Percentiles rank a stretch among this genome's conserved stretches.
Conservation (phyloP, 805 yeast species). For the Zygotorulaspora danielsina region DNA sequence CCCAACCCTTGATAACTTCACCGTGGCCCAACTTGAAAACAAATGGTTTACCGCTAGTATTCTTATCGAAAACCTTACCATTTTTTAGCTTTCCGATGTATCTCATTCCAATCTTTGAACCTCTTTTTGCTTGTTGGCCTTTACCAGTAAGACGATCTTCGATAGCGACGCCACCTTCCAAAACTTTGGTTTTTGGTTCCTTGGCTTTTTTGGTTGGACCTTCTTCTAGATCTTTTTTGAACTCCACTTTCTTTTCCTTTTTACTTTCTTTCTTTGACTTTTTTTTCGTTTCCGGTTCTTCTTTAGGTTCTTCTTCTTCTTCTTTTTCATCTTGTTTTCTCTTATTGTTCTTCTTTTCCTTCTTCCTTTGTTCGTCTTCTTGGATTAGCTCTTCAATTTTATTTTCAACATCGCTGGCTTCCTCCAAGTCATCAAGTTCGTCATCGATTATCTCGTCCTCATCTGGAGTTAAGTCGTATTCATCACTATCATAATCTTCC, state of each 20-base stretch:
- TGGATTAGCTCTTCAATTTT: conserved; percentile 72
- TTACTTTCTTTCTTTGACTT: conserved; percentile 33
- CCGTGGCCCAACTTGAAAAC: conserved; percentile 88
- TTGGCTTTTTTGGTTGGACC: conserved; percentile 66
- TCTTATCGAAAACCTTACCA: conserved; percentile 95
- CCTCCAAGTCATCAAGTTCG: conserved; percentile 56
- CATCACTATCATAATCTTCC: conserved; percentile 59
- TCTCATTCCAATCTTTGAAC: conserved; percentile 91
- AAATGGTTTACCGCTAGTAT: conserved; percentile 96
- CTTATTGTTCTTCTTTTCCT: conserved; percentile 34
- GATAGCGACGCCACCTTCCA: conserved; percentile 87
- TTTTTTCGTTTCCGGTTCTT: conserved; percentile 30
- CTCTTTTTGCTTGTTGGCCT: conserved; percentile 83
- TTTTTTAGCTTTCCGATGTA: conserved; percentile 96
- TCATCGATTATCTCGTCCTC: conserved; percentile 48
- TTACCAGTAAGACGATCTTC: conserved; percentile 91
- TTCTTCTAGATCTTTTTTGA: conserved; percentile 86
- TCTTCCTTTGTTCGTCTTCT: conserved; percentile 46
- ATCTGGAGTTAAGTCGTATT: conserved; percentile 43
- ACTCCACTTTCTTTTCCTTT: conserved; percentile 75
- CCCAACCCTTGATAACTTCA: conserved; percentile 99
- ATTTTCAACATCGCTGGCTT: conserved; percentile 64
- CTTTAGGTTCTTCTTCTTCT: conserved; percentile 29
- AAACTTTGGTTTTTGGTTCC: conserved; percentile 60
- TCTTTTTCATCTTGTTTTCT: conserved; percentile 34